Percentiles rank a stretch among this genome's conserved stretches.
Conservation (phyloP, 495 filamentous ascomycete species). For the Jackrogersella multiformis region DNA sequence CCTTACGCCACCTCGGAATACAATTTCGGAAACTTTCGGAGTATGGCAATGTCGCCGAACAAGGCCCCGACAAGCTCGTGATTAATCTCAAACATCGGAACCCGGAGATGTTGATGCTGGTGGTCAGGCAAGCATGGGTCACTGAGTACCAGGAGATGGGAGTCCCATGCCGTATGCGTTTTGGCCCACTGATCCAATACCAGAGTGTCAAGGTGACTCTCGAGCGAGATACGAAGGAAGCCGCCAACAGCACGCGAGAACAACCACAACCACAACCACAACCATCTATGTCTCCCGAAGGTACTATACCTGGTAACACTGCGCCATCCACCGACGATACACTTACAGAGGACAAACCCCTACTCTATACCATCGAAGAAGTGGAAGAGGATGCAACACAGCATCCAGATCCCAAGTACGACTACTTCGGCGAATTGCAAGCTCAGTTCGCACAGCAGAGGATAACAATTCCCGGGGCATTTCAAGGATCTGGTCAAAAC, state of each 20-base stretch:
- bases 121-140: constrained; percentile 34
- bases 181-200: constrained; percentile 1
- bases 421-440: not conserved
- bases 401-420: not conserved
- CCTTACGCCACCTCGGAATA: not conserved
- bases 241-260: not conserved
- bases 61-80: constrained; percentile 22
- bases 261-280: not conserved
- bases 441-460: not conserved
- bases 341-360: not conserved
- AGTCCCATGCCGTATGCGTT: constrained; percentile 14
- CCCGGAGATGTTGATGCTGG: not conserved
- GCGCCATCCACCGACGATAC: not conserved
- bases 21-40: constrained; percentile 9
- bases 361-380: not conserved
- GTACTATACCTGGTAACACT: not conserved
- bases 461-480: not conserved
- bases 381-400: not conserved
- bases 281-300: not conserved
- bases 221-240: not conserved
- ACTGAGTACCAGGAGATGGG: constrained; percentile 20
- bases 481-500: not conserved
- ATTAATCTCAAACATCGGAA: not conserved
- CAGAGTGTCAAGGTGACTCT: not conserved
- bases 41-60: constrained; percentile 24